Percentiles rank a stretch among this genome's conserved stretches.
Evolutionary conservation across 352 stramenopile species (phyloP).

Genomic region (Pilasporangium apinafurcum): DNA sequence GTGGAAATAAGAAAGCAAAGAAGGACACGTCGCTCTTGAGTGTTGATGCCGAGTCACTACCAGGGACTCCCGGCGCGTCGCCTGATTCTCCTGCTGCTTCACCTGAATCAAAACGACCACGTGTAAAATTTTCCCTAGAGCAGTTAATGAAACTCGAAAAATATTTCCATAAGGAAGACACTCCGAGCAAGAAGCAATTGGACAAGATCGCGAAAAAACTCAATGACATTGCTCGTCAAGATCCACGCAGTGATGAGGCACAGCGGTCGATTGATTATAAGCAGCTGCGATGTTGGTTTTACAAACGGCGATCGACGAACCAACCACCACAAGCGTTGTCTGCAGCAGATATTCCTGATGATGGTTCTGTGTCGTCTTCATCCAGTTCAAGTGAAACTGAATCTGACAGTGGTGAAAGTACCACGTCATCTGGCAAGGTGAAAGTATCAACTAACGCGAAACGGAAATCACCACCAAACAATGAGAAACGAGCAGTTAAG

Average conservation of each 20-base stretch:
- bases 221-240: constrained; percentile 54
- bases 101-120: constrained; percentile 50
- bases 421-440: constrained; percentile 18
- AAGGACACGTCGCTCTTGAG: constrained; percentile 31
- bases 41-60: constrained; percentile 51
- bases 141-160: constrained; percentile 78
- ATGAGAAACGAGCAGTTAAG: constrained; percentile 18
- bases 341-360: constrained; percentile 41
- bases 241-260: constrained; percentile 43
- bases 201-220: constrained; percentile 71
- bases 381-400: constrained; percentile 64
- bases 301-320: constrained; percentile 78
- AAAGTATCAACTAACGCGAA: constrained; percentile 7
- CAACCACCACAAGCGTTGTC: constrained; percentile 65
- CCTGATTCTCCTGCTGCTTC: constrained; percentile 66
- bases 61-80: constrained; percentile 42
- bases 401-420: constrained; percentile 33
- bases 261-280: constrained; percentile 81
- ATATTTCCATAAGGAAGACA: constrained; percentile 80
- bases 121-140: constrained; percentile 72
- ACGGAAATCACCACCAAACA: constrained; percentile 11
- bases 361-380: constrained; percentile 27
- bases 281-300: constrained; percentile 85
- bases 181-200: constrained; percentile 69
- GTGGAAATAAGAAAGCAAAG: constrained; percentile 51